These are phyloP conservation scores for Paracoccidioides brasiliensis DNA, from an alignment of 2,329 filamentous ascomycete genomes.

Conservation along the genomic window DNA sequence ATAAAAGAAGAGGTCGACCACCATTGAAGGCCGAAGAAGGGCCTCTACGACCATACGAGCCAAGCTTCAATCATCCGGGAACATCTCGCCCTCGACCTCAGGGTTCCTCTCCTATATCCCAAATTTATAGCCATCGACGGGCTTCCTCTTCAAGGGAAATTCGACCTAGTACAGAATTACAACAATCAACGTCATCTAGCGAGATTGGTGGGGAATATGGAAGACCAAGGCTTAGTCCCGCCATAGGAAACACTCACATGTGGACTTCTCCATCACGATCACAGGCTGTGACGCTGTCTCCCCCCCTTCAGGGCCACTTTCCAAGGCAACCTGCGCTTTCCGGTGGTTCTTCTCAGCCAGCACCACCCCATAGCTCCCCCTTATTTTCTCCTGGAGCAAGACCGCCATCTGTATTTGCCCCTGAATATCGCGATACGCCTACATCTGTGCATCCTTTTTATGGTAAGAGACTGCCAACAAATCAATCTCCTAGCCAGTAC, in stretches of 20 bases:
- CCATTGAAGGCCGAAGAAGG: conserved; percentile 20
- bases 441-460: not conserved
- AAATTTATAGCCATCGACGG: conserved; percentile 4
- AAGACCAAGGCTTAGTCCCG: conserved; percentile 3
- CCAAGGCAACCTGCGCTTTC: not conserved
- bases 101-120: not conserved
- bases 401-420: not conserved
- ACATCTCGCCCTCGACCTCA: conserved; percentile 5
- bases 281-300: conserved; percentile 4
- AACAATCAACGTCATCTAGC: not conserved
- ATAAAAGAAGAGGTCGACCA: conserved; percentile 24
- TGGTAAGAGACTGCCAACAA: not conserved
- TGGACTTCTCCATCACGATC: conserved; percentile 4
- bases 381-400: not conserved
- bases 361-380: not conserved
- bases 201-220: conserved; percentile 5
- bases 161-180: conserved; percentile 10
- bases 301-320: not conserved
- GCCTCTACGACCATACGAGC: conserved; percentile 10
- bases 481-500: conserved; percentile 3
- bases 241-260: conserved; percentile 2
- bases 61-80: conserved; percentile 7
- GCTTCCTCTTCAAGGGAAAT: conserved; percentile 10
- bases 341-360: conserved; percentile 1
- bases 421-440: not conserved